Conservation (phyloP, 1,139 yeast species). For the Ogataea hybrid region DNA sequence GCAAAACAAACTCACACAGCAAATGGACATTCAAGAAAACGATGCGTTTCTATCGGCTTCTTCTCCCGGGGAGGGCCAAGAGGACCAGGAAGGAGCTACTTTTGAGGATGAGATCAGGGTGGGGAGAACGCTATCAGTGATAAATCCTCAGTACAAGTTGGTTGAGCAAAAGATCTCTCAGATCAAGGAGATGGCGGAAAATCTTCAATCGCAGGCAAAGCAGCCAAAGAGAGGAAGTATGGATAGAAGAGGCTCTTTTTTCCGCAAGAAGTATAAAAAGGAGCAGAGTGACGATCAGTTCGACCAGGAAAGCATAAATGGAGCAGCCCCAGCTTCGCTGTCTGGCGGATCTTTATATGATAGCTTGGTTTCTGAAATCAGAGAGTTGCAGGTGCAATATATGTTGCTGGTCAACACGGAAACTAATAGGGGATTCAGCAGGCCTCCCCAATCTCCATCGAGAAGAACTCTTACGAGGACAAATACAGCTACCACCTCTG, state of each 20-base stretch:
- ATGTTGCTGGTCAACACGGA: conserved; percentile 18
- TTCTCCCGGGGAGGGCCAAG: conserved; percentile 1
- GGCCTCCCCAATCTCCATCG: conserved; percentile 19
- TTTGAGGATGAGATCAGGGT: conserved; percentile 11
- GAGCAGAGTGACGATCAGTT: conserved; percentile 7
- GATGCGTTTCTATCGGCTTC: conserved; percentile 1
- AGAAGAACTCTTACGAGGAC: conserved; percentile 26
- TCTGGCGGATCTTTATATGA: conserved; percentile 9
- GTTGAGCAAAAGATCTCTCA: conserved; percentile 19
- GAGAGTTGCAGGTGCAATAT: conserved; percentile 21
- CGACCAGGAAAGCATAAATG: conserved; percentile 1
- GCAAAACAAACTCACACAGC: conserved; percentile 14
- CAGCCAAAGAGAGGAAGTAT: conserved; percentile 5
- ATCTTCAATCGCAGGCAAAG: conserved; percentile 2
- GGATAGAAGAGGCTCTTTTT: conserved; percentile 22
- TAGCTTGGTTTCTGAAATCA: conserved; percentile 16
- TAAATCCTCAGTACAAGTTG: conserved; percentile 17
- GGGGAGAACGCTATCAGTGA: conserved; percentile 9
- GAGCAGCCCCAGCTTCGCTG: neutral
- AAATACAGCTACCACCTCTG: conserved; percentile 31
- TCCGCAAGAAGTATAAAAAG: conserved; percentile 21
- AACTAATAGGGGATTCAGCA: conserved; percentile 21
- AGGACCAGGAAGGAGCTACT: neutral
- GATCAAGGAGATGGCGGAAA: conserved; percentile 18
- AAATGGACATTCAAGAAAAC: conserved; percentile 1